Conservation (phyloP, 2,329 filamentous ascomycete species). For the Trichoderma asperellum region DNA sequence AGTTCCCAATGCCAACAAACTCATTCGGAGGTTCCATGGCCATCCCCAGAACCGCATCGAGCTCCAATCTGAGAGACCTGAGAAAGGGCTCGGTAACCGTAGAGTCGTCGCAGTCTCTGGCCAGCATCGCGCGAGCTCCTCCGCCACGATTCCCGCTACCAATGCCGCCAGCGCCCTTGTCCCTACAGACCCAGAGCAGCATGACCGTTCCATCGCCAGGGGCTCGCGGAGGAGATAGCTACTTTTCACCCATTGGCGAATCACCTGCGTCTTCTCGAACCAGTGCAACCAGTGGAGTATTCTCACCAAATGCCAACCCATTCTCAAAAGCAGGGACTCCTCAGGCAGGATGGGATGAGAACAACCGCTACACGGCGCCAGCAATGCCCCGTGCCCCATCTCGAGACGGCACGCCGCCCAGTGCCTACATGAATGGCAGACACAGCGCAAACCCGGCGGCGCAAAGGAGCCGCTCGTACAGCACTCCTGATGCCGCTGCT, state of each 20-base stretch:
- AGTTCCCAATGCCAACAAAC: conserved; percentile 41
- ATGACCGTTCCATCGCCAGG: conserved; percentile 60
- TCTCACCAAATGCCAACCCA: conserved; percentile 58
- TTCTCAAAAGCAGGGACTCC: conserved; percentile 75
- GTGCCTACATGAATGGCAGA: conserved; percentile 66
- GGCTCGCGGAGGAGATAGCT: conserved; percentile 73
- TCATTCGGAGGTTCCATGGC: conserved; percentile 34
- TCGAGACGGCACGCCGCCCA: conserved; percentile 71
- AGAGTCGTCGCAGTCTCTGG: conserved; percentile 66
- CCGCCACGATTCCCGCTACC: conserved; percentile 74
- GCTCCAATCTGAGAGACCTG: conserved; percentile 74
- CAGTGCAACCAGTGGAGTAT: conserved; percentile 76
- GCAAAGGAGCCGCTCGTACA: conserved; percentile 84
- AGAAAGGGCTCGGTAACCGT: conserved; percentile 76
- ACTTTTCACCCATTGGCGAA: conserved; percentile 87
- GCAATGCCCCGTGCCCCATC: conserved; percentile 82
- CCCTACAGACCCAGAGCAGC: conserved; percentile 63
- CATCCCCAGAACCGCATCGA: conserved; percentile 60
- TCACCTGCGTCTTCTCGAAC: conserved; percentile 77
- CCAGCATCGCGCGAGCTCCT: conserved; percentile 60
- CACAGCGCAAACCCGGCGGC: conserved; percentile 54
- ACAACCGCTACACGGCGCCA: conserved; percentile 84
- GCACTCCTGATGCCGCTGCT: conserved; percentile 89
- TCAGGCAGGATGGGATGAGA: conserved; percentile 71
- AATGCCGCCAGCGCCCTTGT: conserved; percentile 61